These are phyloP conservation scores for Aspergillaceae sp. DNA, from an alignment of 2,329 filamentous ascomycete genomes.

Conservation along the genomic window DNA sequence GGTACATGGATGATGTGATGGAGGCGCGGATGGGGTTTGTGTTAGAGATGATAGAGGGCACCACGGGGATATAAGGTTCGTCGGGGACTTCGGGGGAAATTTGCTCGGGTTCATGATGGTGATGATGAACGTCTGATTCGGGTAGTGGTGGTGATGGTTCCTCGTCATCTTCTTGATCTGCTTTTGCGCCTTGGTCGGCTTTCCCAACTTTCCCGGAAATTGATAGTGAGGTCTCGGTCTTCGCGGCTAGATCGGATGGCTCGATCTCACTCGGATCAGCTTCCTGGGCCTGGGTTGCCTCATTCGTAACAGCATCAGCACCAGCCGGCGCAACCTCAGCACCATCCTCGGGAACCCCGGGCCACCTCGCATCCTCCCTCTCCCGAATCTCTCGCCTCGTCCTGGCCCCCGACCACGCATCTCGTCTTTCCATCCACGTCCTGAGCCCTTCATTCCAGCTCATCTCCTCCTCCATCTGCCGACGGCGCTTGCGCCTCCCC, in stretches of 20 bases:
- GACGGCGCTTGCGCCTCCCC: constrained; percentile 49
- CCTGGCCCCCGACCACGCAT: constrained; percentile 74
- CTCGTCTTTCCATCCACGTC: constrained; percentile 67
- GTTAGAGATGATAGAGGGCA: constrained; percentile 62
- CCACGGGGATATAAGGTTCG: constrained; percentile 59
- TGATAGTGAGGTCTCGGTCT: constrained; percentile 14
- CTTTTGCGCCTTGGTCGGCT: constrained; percentile 12
- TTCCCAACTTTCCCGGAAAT: constrained; percentile 13
- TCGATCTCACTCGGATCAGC: constrained; percentile 2
- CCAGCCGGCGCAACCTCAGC: neutral
- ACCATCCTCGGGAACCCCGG: neutral
- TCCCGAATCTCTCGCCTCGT: constrained; percentile 20
- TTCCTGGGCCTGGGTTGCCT: neutral
- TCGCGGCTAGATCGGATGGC: constrained; percentile 9
- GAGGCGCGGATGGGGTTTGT: constrained; percentile 68
- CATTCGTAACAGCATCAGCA: neutral
- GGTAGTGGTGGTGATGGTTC: constrained; percentile 17
- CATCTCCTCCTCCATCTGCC: constrained; percentile 55
- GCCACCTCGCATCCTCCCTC: constrained; percentile 10
- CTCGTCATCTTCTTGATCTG: constrained; percentile 6
- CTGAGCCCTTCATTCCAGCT: constrained; percentile 72
- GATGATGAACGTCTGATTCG: constrained; percentile 13
- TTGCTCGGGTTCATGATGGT: constrained; percentile 20
- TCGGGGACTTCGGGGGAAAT: constrained; percentile 10
- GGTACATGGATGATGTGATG: constrained; percentile 65